Evolutionary conservation across 345 rosid genomes (phyloP), one percentile per base, ranked within the genome.

Genomic region (Ricinus communis): DNA sequence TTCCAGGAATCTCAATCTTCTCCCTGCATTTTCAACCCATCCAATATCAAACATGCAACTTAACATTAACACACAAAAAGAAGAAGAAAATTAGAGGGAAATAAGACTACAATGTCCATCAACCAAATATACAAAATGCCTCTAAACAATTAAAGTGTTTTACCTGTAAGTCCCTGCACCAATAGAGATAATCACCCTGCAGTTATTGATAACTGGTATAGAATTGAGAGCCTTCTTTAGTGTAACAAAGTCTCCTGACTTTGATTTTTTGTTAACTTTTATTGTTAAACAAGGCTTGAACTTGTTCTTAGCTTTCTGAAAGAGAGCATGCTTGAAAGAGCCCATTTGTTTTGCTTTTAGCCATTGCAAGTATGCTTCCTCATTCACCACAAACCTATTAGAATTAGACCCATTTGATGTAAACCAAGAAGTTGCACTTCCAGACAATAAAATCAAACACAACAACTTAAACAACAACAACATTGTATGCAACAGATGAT

Each of bases 1-100:
- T 68, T 21, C 77, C 68, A 2, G 85, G 86, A 38, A 86, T 82
- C 67, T 78, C 77, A 40, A 84, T 77, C 70, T 84, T 84, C 77
- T 84, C 90, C 74, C 87, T 84, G 69, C 62, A 59, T 65, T 33
- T 55, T 12, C 58, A 22, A 21, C 9, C 68, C 1, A 16, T 31
- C 19, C 10, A 62, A 8, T 7, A 69, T 47, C 24, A 16, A 59
- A 25, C 27, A 30, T 50, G 6, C 21, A 15, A 18, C 14, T 54
- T 22, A 16, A 21, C 51, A 36, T 15, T 27, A 31, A 43, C 8
- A 1, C 47, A 43, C 43, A 9, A 9, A 38, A 38, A 38, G n/a
- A n/a, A 38, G 43, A 4, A 38, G 8, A 4, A 8, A 12, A 4
- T 33, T 43, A 11, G 14, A 43, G 14, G 7, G 8, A 43, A 43